Conservation (phyloP, 495 filamentous ascomycete genomes). For the Penicillium arizonense region DNA sequence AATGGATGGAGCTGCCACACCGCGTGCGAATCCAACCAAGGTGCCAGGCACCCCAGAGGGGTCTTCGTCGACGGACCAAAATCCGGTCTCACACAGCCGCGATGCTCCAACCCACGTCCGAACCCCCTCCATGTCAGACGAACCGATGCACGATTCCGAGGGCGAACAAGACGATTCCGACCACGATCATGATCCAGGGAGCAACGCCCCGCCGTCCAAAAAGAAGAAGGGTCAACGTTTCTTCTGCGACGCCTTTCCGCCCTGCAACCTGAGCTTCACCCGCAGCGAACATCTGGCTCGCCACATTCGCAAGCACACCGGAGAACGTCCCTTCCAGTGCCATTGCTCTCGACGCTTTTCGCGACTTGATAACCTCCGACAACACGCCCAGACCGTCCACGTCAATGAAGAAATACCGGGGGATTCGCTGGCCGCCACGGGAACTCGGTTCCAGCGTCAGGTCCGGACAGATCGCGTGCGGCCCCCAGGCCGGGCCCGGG, state of each 20-base stretch:
- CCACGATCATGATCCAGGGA: slow-evolving; percentile 66
- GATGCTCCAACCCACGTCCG: slow-evolving; percentile 19
- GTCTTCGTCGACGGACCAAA: slow-evolving; percentile 23
- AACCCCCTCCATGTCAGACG: slow-evolving; percentile 56
- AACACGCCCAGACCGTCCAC: slow-evolving; percentile 97
- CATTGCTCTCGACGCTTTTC: slow-evolving; percentile 95
- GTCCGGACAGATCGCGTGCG: slow-evolving; percentile 82
- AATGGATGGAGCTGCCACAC: slow-evolving; percentile 58
- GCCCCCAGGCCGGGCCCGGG: slow-evolving; percentile 68
- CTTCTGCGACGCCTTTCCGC: slow-evolving; percentile 95
- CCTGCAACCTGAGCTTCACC: slow-evolving; percentile 93
- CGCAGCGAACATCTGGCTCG: slow-evolving; percentile 93
- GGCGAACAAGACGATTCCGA: slow-evolving; percentile 75
- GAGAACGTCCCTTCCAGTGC: slow-evolving; percentile 95
- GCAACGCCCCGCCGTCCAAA: slow-evolving; percentile 65
- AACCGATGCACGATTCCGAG: slow-evolving; percentile 77
- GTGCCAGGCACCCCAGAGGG: slow-evolving; percentile 35
- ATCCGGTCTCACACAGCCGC: slow-evolving; percentile 13
- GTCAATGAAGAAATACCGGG: slow-evolving; percentile 95
- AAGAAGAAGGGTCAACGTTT: slow-evolving; percentile 98
- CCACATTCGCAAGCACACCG: slow-evolving; percentile 97
- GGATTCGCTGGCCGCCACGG: slow-evolving; percentile 90
- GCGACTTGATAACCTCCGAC: slow-evolving; percentile 91
- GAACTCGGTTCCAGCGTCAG: slow-evolving; percentile 91
- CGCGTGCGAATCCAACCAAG: slow-evolving; percentile 51